These are phyloP conservation scores for Diaporthe sp. DNA, from an alignment of 2,329 filamentous ascomycete species.

Conservation along the genomic window DNA sequence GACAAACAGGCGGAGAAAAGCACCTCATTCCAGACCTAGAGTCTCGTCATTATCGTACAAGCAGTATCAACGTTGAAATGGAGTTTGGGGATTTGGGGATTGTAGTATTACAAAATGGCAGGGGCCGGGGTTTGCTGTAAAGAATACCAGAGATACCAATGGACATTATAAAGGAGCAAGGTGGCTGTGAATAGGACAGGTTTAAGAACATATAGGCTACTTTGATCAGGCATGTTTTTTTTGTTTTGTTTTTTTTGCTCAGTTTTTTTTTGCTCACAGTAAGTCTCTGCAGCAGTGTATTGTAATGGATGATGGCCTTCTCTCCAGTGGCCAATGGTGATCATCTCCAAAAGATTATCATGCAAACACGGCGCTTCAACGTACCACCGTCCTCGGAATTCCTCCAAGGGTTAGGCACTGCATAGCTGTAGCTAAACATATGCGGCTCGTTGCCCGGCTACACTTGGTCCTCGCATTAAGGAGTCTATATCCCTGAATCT, in stretches of 20 bases:
- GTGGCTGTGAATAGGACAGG: background rate
- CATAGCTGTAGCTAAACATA: background rate
- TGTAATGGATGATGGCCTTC: background rate
- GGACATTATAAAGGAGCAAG: slow-evolving; percentile 12
- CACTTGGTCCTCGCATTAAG: background rate
- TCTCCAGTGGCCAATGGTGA: background rate
- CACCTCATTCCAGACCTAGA: slow-evolving; percentile 37
- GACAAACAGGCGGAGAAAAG: slow-evolving; percentile 49
- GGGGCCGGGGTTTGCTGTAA: background rate
- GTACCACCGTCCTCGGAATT: background rate
- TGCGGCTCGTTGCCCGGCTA: background rate
- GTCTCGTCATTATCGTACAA: slow-evolving; percentile 39
- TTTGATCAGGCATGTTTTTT: background rate
- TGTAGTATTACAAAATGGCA: background rate
- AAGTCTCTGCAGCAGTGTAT: background rate
- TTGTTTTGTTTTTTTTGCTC: background rate
- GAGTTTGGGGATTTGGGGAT: slow-evolving; percentile 12
- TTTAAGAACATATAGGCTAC: background rate
- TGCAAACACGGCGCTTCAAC: background rate
- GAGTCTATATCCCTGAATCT: background rate
- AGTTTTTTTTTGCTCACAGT: background rate
- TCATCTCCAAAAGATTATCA: background rate
- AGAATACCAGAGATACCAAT: slow-evolving; percentile 26
- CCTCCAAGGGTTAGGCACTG: background rate
- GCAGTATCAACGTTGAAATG: slow-evolving; percentile 8